Base-by-base conservation (phyloP, 1,284 basidiomycete species). In the Microbotryum scabiosae region DNA sequence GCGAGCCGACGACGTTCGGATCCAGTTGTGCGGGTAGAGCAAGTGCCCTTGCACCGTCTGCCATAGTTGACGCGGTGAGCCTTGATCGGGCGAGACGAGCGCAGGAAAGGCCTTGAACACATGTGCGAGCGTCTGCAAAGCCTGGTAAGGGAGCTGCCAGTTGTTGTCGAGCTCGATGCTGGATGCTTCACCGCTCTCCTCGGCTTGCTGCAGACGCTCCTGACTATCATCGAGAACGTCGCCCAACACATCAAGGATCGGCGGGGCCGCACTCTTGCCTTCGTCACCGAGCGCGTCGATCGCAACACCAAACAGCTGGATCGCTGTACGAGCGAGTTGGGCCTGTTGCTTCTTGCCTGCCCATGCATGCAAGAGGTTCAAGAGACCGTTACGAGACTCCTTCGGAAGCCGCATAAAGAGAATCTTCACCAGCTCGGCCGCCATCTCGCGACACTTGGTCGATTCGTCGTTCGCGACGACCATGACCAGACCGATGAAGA, bases 1-100 rank as follows among this genome's bases (percentile, higher is more conserved):
- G 51, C 90, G 82, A 66, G 86, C 86, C 1, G 92, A 81, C 0
- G 87, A 87, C 16, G 84, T 84, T 41, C 93, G 85, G 1, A 96
- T 90, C 94, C 93, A 97, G 5, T 88, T 84, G 75, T 99, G 94
- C 14, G 93, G 92, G 76, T 87, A 97, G 10, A 89, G 79, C 3
- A 97, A 80, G 70, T 89, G 83, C 0, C 79, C 71, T 21, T 83
- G 78, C 48, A 96, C 78, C 0, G 78, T 73, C 23, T 76, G 69
- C 90, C 90, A 94, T 4, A 70, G 54, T 26, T 55, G 49, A n/a
- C 56, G 59, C n/a, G 47, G 21, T 32, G 53, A 5, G 10, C 52
- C 70, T 73, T 25, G 18, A 48, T 66, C 65, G 25, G 65, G 59
- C 30, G 61, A 60, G 5, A 79, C 73, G 53, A 79, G 69, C 30